These are phyloP conservation scores for Nicotiana tomentosiformis DNA, from an alignment of 257 asterid genomes.

Conservation along the genomic window DNA sequence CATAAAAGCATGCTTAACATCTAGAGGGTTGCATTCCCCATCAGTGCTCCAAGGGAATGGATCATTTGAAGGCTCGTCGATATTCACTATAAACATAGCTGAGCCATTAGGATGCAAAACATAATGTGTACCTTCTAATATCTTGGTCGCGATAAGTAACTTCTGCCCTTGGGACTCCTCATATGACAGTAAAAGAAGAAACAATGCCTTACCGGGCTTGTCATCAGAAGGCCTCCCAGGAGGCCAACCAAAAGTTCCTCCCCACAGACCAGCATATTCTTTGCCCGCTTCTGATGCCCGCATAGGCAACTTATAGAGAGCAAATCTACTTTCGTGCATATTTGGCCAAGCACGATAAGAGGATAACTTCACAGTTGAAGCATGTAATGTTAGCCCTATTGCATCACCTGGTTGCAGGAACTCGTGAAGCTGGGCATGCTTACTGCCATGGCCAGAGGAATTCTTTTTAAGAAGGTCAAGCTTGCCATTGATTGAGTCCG, in stretches of 20 bases:
- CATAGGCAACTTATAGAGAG: constrained; percentile 73
- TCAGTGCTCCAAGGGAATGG: constrained; percentile 69
- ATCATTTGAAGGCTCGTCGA: constrained; percentile 50
- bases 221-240: constrained; percentile 64
- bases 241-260: constrained; percentile 94
- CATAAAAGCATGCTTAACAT: constrained; percentile 45
- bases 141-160: constrained; percentile 66
- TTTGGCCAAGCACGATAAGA: constrained; percentile 83
- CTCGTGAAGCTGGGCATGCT: constrained; percentile 61
- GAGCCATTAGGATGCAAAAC: constrained; percentile 92
- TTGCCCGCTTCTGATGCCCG: constrained; percentile 41
- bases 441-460: constrained; percentile 37
- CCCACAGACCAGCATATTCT: constrained; percentile 82
- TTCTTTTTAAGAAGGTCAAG: constrained; percentile 35
- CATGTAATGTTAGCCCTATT: constrained; percentile 56
- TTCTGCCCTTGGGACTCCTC: constrained; percentile 65
- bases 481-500: constrained; percentile 43
- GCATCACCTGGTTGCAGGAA: constrained; percentile 63
- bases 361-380: constrained; percentile 59
- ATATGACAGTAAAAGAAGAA: constrained; percentile 67
- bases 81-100: constrained; percentile 73
- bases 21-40: constrained; percentile 37
- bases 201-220: constrained; percentile 76
- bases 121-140: constrained; percentile 79
- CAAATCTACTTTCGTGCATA: constrained; percentile 79